Evolutionary conservation across 768 basidiomycete genomes (phyloP), one percentile per base, ranked within the genome.

Genomic region (Macrolepiota dolichaula): DNA sequence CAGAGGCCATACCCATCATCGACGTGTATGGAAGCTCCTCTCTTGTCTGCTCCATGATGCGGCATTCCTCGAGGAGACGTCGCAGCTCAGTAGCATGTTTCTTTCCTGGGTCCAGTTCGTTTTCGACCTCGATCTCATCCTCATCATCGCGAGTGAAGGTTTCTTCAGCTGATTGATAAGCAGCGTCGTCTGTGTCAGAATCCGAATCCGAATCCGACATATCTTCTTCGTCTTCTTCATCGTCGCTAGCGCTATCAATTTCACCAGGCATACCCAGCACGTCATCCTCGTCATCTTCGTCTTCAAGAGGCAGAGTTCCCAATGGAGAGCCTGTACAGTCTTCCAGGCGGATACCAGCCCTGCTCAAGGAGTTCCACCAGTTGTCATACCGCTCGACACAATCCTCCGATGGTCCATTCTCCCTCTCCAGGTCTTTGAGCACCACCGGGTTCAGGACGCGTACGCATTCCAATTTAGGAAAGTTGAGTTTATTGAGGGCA

Each of bases 251-350:
- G 1, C 69, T 69, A 0, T 73, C 76, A 3, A 72, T 75, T 5
- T 72, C 73, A 27, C 72, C 68, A 2, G 68, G 74, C 0, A 70
- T 72, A 0, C 71, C 72, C 0, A 69, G 73, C 0, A 32, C 29
- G 7, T 71, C 70, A 12, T 74, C 70, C 0, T 71, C 70, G 2
- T 66, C 68, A 0, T 67, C 70, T 1, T 65, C 70, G 11, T 74
- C 76, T 46, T 74, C 73, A 40, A 71, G 66, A 7, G 81, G 82
- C 27, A 83, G 66, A 1, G 73, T 77, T 0, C 91, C 91, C 38
- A 92, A 72, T 55, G 77, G 65, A 12, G 76, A 82, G 0, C 88
- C 90, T 0, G 91, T 91, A 67, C 90, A 92, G 70, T 92, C 91
- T 72, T 92, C 89, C 53, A 92, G 68, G 46, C 86, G 71, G 4